Evolutionary conservation across 2,329 filamentous ascomycete genomes (phyloP).

Genomic region (Thielaviopsis populi): DNA sequence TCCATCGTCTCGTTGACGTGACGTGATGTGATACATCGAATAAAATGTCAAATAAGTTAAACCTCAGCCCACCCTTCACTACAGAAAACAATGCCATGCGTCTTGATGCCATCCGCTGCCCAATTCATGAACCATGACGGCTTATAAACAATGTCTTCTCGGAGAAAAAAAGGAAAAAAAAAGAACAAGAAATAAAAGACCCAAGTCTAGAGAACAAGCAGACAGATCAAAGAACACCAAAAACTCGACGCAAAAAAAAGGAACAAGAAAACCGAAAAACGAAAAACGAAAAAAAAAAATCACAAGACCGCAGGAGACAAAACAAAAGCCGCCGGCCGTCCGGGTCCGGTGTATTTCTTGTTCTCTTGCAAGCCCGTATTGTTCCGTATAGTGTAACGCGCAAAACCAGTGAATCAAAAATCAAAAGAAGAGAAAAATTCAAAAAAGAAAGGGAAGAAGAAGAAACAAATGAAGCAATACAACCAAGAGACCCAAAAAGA

Average conservation of each 20-base stretch:
- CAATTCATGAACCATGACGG: not conserved
- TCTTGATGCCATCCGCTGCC: not conserved
- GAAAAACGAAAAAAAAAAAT: too few relatives aligned
- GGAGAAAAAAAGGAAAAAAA: not conserved
- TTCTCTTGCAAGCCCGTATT: not conserved
- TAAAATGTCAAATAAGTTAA: not conserved
- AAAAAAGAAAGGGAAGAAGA: not conserved
- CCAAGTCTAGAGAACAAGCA: too few relatives aligned
- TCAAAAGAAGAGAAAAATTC: not conserved
- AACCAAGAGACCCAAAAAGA: too few relatives aligned
- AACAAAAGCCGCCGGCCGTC: too few relatives aligned
- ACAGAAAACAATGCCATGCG: not conserved
- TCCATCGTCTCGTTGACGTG: not conserved
- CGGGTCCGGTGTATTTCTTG: too few relatives aligned
- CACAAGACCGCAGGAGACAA: too few relatives aligned
- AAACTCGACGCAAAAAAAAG: too few relatives aligned
- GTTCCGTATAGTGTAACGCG: not conserved
- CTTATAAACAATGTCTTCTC: not conserved
- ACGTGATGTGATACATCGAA: not conserved
- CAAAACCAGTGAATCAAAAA: not conserved
- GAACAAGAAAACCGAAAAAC: too few relatives aligned
- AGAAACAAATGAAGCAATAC: too few relatives aligned
- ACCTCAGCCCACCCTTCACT: not conserved
- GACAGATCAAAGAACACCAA: too few relatives aligned
- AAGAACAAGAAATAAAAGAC: not conserved